Evolutionary conservation across 164 flowering plant genomes (phyloP), one percentile per base, ranked within the genome.

Genomic region (Paratinospora sagittata): DNA sequence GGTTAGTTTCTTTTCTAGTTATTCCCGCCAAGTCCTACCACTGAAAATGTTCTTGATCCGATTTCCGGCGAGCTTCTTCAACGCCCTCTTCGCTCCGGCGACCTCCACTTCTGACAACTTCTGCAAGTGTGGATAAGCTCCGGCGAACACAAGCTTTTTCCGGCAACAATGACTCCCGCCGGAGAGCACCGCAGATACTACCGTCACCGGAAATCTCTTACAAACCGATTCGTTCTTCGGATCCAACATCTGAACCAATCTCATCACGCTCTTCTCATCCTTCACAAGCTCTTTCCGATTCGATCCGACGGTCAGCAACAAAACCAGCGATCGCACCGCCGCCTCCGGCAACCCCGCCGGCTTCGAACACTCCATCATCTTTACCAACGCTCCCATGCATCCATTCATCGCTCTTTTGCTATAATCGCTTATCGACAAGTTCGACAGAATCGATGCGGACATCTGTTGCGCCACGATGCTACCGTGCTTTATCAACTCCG

Each of bases 221-320:
- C 73, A 70, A 8, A 86, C 82, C 12, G 33, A 21, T 61, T 90
- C 93, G 65, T 83, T 81, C 71, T 71, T 79, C 0, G 90, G 91
- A 74, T 89, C 92, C 76, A 92, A 71, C 89, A 89, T 81, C 69
- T 82, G 87, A 17, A 85, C 84, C 69, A 92, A 63, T 69, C 84
- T 81, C 80, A 73, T 74, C 73, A 92, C 66, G 63, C 85, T 86
- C 75, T 92, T 90, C 81, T 90, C 93, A 57, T 92, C 97, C 72
- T 77, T 88, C 64, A 81, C 83, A 16, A 92, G 73, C 26, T 89
- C 91, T 63, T 86, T 90, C 49, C 92, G 71, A 66, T 90, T 92
- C n/a, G 88, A 77, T 34, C 83, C 76, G 12, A 88, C 86, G 0
- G 84, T 55, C 45, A 92, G 75, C 70, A 92, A 73, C 1, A 88